Evolutionary conservation across 306 rosid genomes (phyloP).

Genomic region (Urtica urens): DNA sequence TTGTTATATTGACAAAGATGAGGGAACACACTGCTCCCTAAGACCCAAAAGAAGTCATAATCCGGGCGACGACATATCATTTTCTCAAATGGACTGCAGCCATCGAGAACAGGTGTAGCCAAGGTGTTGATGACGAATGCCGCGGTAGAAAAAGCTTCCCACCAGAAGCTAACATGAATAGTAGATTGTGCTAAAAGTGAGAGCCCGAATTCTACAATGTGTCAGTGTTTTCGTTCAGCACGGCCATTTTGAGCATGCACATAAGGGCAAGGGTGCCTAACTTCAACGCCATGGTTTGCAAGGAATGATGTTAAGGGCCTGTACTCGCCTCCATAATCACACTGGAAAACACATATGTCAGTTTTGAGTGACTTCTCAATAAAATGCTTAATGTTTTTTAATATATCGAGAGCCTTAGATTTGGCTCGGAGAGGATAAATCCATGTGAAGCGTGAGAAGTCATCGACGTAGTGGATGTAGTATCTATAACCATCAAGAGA

Average conservation of each 20-base stretch:
- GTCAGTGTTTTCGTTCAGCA: not conserved
- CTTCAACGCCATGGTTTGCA: not conserved
- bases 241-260: not conserved
- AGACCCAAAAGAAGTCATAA: not conserved
- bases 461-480: not conserved
- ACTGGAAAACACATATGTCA: not conserved
- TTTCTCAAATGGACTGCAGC: not conserved
- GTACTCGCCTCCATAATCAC: not conserved
- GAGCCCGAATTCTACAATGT: not conserved
- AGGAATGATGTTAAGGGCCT: not conserved
- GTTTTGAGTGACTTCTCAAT: not conserved
- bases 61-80: not conserved
- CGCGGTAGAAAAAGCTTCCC: not conserved
- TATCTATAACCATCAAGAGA: not conserved
- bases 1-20: not conserved
- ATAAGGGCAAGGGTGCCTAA: not conserved
- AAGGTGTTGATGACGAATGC: not conserved
- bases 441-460: not conserved
- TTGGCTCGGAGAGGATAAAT: not conserved
- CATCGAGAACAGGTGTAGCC: not conserved
- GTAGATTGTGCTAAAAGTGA: not conserved
- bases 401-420: not conserved
- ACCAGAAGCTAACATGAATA: not conserved
- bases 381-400: not conserved
- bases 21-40: not conserved